Evolutionary conservation across 331 rosid species (phyloP).

Genomic region (Quercus lobata): DNA sequence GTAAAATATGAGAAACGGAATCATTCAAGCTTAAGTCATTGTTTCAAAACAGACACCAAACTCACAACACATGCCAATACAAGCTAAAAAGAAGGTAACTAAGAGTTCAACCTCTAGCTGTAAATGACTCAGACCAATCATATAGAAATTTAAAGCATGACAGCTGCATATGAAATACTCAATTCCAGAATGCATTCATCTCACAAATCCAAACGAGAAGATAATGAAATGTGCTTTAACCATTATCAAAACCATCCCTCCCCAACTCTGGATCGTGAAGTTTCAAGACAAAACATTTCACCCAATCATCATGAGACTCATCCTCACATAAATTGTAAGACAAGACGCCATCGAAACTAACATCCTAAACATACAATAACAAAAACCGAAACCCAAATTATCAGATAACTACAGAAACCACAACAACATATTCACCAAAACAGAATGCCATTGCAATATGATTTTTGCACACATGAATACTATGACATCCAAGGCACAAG

Average conservation of each 20-base stretch:
- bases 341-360: conserved; percentile 20
- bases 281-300: background rate
- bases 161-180: background rate
- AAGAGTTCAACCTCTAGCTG: background rate
- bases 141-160: background rate
- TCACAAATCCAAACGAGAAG: background rate
- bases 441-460: background rate
- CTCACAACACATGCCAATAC: background rate
- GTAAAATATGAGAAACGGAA: background rate
- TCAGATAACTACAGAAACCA: conserved; percentile 6
- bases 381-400: background rate
- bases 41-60: conserved; percentile 15
- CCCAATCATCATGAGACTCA: background rate
- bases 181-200: background rate
- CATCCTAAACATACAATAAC: conserved; percentile 43
- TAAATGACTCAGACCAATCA: background rate
- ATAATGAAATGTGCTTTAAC: background rate
- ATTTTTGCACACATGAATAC: background rate
- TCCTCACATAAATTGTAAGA: background rate
- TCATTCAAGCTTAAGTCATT: conserved; percentile 9
- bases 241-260: background rate
- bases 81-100: background rate
- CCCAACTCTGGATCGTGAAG: background rate
- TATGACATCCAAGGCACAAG: too few species aligned
- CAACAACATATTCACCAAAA: conserved; percentile 6